Conservation (phyloP, 2,329 filamentous ascomycete genomes). For the Cladosporium sp. region DNA sequence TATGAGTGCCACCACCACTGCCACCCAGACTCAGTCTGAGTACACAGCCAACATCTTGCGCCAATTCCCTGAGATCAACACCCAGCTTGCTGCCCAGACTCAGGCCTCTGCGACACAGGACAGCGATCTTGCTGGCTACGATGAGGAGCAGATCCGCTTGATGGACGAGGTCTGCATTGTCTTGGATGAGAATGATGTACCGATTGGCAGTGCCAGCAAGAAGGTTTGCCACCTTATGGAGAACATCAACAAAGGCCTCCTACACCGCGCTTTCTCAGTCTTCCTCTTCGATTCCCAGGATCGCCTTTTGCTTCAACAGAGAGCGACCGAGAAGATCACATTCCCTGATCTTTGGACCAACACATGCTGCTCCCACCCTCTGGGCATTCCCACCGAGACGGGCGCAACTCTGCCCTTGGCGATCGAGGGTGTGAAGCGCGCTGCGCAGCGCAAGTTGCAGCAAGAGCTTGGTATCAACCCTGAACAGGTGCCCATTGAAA, state of each 20-base stretch:
- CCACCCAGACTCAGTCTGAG: conserved; percentile 38
- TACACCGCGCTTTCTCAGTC: conserved; percentile 95
- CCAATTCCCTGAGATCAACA: conserved; percentile 80
- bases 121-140: conserved; percentile 78
- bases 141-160: conserved; percentile 93
- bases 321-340: conserved; percentile 94
- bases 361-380: conserved; percentile 96
- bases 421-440: conserved; percentile 80
- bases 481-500: conserved; percentile 81
- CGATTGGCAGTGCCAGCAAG: conserved; percentile 96
- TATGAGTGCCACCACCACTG: conserved; percentile 31
- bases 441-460: conserved; percentile 86
- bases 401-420: conserved; percentile 76
- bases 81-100: conserved; percentile 51
- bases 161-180: conserved; percentile 99
- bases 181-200: conserved; percentile 81
- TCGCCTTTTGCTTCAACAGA: conserved; percentile 89
- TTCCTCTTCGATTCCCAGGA: conserved; percentile 97
- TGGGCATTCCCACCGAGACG: conserved; percentile 87
- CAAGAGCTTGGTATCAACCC: conserved; percentile 92
- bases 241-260: conserved; percentile 92
- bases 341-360: conserved; percentile 99
- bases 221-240: conserved; percentile 98
- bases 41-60: conserved; percentile 82
- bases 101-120: conserved; percentile 55